Conservation (phyloP, 2,329 filamentous ascomycete species). For the Hypoxylon sp. region DNA sequence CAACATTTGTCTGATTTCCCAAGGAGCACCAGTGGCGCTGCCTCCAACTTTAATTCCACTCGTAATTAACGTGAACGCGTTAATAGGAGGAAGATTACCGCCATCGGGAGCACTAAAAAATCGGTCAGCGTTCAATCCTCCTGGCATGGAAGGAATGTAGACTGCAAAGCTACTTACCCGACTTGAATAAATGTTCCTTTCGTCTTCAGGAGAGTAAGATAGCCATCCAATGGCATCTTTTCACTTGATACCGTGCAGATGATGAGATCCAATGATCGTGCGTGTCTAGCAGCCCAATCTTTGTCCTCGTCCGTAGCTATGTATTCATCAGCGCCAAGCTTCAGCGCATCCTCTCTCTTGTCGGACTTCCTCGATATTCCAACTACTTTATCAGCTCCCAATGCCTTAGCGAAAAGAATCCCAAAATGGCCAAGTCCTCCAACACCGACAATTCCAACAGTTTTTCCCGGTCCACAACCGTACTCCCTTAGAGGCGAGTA, state of each 20-base stretch:
- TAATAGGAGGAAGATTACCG: conserved; percentile 61
- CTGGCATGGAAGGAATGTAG: not conserved
- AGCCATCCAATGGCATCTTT: conserved; percentile 73
- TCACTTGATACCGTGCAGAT: conserved; percentile 68
- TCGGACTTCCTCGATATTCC: conserved; percentile 68
- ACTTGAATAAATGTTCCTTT: conserved; percentile 72
- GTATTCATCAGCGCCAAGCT: conserved; percentile 70
- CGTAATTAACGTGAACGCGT: conserved; percentile 70
- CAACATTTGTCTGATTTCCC: conserved; percentile 74
- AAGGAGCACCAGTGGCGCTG: conserved; percentile 64
- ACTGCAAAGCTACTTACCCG: conserved; percentile 58
- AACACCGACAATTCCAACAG: conserved; percentile 77
- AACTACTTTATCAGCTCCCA: conserved; percentile 73
- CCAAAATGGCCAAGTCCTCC: conserved; percentile 80
- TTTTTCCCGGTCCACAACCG: conserved; percentile 76
- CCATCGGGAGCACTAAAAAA: conserved; percentile 69
- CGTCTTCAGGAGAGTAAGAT: conserved; percentile 72
- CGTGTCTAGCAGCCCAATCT: conserved; percentile 69
- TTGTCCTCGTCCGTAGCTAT: conserved; percentile 64
- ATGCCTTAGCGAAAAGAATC: conserved; percentile 76
- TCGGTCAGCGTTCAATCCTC: not conserved
- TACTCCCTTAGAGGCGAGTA: conserved; percentile 75
- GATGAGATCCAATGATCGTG: conserved; percentile 70
- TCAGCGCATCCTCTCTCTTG: conserved; percentile 70
- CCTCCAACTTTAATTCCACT: conserved; percentile 69